Evolutionary conservation across 805 yeast genomes (phyloP).

Genomic region (Monosporozyma aerobia): DNA sequence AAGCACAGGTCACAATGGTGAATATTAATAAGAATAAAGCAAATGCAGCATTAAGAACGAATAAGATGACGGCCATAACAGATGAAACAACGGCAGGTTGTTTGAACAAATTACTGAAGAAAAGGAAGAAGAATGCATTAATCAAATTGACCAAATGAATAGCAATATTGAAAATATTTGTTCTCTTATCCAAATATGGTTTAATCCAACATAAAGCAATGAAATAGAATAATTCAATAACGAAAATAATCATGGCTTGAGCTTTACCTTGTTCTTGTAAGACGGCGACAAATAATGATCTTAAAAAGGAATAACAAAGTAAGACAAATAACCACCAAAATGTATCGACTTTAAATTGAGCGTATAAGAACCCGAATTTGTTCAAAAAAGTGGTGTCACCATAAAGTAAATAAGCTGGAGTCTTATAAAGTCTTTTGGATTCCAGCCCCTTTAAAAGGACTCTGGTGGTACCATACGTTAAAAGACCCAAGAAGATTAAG

Average conservation of each 20-base stretch:
- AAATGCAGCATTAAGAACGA: slow-evolving; percentile 80
- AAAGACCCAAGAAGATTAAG: slow-evolving; percentile 44
- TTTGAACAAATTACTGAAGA: slow-evolving; percentile 74
- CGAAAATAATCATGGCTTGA: slow-evolving; percentile 71
- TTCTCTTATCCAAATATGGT: slow-evolving; percentile 91
- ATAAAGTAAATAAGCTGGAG: slow-evolving; percentile 84
- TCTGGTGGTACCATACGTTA: slow-evolving; percentile 63
- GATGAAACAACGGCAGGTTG: slow-evolving; percentile 87
- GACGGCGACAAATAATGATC: slow-evolving; percentile 79
- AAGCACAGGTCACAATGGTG: slow-evolving; percentile 77
- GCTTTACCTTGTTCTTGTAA: slow-evolving; percentile 72
- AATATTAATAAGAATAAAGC: slow-evolving; percentile 74
- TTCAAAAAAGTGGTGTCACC: slow-evolving; percentile 77
- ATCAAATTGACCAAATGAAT: slow-evolving; percentile 71
- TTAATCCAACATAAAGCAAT: slow-evolving; percentile 56
- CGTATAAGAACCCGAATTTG: slow-evolving; percentile 86
- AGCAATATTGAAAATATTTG: slow-evolving; percentile 85
- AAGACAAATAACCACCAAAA: slow-evolving; percentile 73
- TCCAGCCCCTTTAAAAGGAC: slow-evolving; percentile 68
- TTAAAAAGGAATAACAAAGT: slow-evolving; percentile 55
- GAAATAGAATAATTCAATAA: slow-evolving; percentile 64
- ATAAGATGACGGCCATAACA: slow-evolving; percentile 83
- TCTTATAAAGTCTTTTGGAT: slow-evolving; percentile 65
- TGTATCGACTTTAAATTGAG: slow-evolving; percentile 79
- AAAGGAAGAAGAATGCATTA: slow-evolving; percentile 79